Base-by-base conservation (phyloP, 495 filamentous ascomycete species). In the Aspergillus kassunensis region DNA sequence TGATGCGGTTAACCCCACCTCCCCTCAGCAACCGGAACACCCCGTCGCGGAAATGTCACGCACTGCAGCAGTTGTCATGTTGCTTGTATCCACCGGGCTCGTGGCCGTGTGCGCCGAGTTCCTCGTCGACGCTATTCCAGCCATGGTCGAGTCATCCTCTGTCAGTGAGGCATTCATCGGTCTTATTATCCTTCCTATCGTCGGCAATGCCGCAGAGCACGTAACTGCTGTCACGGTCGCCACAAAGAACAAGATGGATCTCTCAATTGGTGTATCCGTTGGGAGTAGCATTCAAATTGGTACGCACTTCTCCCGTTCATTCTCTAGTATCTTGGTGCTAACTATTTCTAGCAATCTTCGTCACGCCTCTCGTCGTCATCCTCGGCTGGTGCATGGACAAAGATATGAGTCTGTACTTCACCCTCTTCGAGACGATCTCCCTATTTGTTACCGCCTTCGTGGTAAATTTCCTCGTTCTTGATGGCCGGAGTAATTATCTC, bases 161-260 rank as follows among this genome's bases (percentile, higher is more conserved):
- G 68, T 95, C 44, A 86, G 82, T 56, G 80, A 91, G 61, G 82
- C 86, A 7, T 95, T 96, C 59, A 87, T 95, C 59, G 90, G 90
- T 47, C 72, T 96, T 4, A 95, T 96, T 63, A 85, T 95, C 55
- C 69, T 95, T 2, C 90, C 91, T 18, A 91, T 96, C 53, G 89
- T 96, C 10, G 89, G 90, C 49, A 96, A 96, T 57, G 90, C 91
- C 1, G 91, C 90, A 0, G 90, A 96, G 73, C 90, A 96, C 74
- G 87, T 93, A 6, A 95, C 90, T 1, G 89, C 91, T 1, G 87
- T 96, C 31, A 88, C 83, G 21, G 90, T 95, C 7, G 90, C 91
- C 6, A 79, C 80, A 55, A 96, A 95, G 76, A 95, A 96, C 72
- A 96, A 96, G 74, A 95, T 96, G 90, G 90, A 96, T 73, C 74